These are phyloP conservation scores for Penicillium paneum DNA, from an alignment of 2,329 filamentous ascomycete genomes.

Conservation along the genomic window DNA sequence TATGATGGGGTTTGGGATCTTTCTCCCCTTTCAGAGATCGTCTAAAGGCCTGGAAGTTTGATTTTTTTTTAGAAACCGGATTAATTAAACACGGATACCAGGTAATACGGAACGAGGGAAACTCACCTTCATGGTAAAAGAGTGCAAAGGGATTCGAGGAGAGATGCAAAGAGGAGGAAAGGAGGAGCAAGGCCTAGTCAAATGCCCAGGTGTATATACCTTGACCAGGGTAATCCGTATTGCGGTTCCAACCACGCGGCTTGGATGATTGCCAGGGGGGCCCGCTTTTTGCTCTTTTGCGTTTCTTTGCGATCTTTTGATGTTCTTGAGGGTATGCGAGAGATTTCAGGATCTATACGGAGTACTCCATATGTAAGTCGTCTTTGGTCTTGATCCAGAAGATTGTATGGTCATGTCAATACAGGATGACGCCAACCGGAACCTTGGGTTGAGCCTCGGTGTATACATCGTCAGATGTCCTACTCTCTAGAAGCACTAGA, in stretches of 20 bases:
- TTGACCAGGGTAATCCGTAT: conserved; percentile 10
- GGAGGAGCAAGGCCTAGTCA: conserved; percentile 1
- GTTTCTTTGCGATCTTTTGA: neutral
- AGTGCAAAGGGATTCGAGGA: neutral
- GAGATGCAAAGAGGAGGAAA: conserved; percentile 11
- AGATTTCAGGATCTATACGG: neutral
- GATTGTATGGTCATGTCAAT: neutral
- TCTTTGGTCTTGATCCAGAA: neutral
- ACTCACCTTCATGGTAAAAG: conserved; percentile 24
- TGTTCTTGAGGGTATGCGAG: neutral
- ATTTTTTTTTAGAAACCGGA: neutral
- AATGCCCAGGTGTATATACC: neutral
- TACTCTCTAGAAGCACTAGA: neutral
- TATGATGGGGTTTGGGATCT: conserved; percentile 60
- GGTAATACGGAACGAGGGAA: conserved; percentile 7
- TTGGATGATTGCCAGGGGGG: conserved; percentile 11
- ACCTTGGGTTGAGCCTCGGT: neutral
- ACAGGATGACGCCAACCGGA: neutral
- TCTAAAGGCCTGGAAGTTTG: conserved; percentile 66
- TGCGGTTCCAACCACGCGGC: conserved; percentile 19
- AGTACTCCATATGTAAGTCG: no score
- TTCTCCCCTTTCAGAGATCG: conserved; percentile 90
- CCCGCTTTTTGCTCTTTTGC: conserved; percentile 7
- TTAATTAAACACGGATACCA: conserved; percentile 13
- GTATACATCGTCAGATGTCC: neutral